phyloP scores from a whole-genome alignment of 441 rosid species.

The Erodium trifolium region DNA sequence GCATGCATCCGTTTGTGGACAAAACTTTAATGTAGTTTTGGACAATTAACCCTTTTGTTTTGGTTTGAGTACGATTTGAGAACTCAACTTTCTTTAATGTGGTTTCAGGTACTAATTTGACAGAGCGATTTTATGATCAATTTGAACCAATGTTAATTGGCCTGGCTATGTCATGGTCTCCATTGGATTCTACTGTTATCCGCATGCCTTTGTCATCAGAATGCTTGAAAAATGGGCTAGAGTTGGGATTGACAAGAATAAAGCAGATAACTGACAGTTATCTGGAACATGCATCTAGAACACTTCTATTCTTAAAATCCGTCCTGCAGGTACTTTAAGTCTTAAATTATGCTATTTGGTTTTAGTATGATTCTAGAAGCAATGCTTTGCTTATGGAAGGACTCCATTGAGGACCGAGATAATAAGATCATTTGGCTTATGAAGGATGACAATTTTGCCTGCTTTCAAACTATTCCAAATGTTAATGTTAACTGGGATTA shows the following conservation, averaged over 20 bases:
- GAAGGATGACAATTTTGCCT: neutral
- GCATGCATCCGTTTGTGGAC: too few relatives aligned
- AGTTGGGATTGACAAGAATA: slow-evolving; percentile 59
- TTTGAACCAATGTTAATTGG: slow-evolving; percentile 83
- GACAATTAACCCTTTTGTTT: too few relatives aligned
- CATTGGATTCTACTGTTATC: slow-evolving; percentile 69
- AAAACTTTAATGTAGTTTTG: too few relatives aligned
- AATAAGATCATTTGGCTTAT: neutral
- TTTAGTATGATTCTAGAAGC: neutral
- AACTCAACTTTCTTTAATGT: slow-evolving; percentile 12
- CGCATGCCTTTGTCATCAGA: slow-evolving; percentile 92
- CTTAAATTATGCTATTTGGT: slow-evolving; percentile 15
- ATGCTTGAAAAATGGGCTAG: slow-evolving; percentile 69
- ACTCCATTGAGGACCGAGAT: neutral
- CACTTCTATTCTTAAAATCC: slow-evolving; percentile 79
- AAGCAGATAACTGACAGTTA: slow-evolving; percentile 62
- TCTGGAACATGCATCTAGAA: slow-evolving; percentile 69
- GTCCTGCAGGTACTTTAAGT: slow-evolving; percentile 59
- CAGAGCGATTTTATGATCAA: slow-evolving; percentile 75
- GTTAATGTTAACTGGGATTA: neutral
- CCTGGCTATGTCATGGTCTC: slow-evolving; percentile 61
- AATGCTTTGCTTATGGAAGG: neutral
- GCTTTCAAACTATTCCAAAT: neutral
- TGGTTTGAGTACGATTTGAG: slow-evolving; percentile 2
- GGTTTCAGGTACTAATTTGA: slow-evolving; percentile 72